These are phyloP conservation scores for Ceratocystis huliohia DNA, from an alignment of 2,329 filamentous ascomycete species.

Conservation along the genomic window DNA sequence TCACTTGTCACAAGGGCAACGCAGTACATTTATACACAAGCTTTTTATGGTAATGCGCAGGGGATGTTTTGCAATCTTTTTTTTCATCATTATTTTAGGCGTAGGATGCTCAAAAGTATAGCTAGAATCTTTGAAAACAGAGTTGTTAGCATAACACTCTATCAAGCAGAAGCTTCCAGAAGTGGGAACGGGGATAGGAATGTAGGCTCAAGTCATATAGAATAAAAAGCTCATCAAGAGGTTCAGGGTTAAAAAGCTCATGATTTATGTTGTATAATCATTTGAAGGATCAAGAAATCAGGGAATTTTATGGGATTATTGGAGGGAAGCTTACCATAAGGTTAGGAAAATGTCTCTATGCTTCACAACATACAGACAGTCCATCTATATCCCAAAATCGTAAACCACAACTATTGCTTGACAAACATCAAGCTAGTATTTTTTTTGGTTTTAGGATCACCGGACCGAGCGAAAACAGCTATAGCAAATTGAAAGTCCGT, in stretches of 20 bases:
- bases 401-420: neutral
- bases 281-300: conserved; percentile 29
- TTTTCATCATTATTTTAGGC: conserved; percentile 22
- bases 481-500: conserved; percentile 55
- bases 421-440: neutral
- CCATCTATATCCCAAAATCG: conserved; percentile 14
- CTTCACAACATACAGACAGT: conserved; percentile 14
- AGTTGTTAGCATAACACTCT: conserved; percentile 15
- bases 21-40: neutral
- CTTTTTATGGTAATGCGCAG: neutral
- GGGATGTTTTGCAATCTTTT: conserved; percentile 24
- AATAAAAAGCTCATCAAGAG: conserved; percentile 44
- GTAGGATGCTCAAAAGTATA: conserved; percentile 6
- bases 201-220: conserved; percentile 39
- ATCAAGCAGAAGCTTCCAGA: conserved; percentile 10
- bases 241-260: conserved; percentile 60
- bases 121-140: conserved; percentile 13
- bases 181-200: neutral
- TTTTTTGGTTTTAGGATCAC: conserved; percentile 9
- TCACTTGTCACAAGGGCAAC: neutral
- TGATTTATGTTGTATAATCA: conserved; percentile 44
- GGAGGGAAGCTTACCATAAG: conserved; percentile 33
- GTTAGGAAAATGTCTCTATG: conserved; percentile 13
- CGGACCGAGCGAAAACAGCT: neutral
- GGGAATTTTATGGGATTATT: conserved; percentile 18